Percentiles rank a stretch among this genome's conserved stretches.
Evolutionary conservation across 2,329 filamentous ascomycete species (phyloP).

Genomic region (Alternaria alternata): DNA sequence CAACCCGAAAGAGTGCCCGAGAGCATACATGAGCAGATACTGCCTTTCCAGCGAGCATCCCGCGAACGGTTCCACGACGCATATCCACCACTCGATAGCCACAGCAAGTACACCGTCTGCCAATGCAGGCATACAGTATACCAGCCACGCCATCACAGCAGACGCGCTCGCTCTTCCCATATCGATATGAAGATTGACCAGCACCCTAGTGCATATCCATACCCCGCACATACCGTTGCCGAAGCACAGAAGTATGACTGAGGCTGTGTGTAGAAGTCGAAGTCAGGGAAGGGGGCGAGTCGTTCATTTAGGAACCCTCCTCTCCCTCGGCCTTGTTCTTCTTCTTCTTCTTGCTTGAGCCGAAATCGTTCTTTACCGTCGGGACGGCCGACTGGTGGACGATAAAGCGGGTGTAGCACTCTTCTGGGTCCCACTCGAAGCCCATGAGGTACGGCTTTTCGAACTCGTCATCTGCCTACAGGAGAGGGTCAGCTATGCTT

Average conservation of each 20-base stretch:
- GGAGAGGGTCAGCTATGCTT: constrained; percentile 25
- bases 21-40: constrained; percentile 37
- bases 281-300: constrained; percentile 49
- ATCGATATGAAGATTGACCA: constrained; percentile 40
- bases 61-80: constrained; percentile 31
- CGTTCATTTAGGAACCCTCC: constrained; percentile 44
- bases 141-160: constrained; percentile 28
- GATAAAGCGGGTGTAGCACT: constrained; percentile 86
- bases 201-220: constrained; percentile 35
- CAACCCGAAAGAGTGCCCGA: constrained; percentile 27
- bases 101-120: constrained; percentile 23
- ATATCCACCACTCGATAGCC: constrained; percentile 24
- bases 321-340: constrained; percentile 45
- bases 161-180: constrained; percentile 47
- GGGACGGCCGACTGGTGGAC: constrained; percentile 81
- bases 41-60: constrained; percentile 31
- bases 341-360: constrained; percentile 53
- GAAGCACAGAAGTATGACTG: constrained; percentile 30
- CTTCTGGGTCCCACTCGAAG: constrained; percentile 96
- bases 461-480: constrained; percentile 83
- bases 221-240: constrained; percentile 32
- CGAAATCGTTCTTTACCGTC: constrained; percentile 52
- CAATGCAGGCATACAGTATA: constrained; percentile 22
- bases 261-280: constrained; percentile 40
- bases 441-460: constrained; percentile 86